phyloP scores from a whole-genome alignment of 73 alveolate species.

The Urostyla sp. region DNA sequence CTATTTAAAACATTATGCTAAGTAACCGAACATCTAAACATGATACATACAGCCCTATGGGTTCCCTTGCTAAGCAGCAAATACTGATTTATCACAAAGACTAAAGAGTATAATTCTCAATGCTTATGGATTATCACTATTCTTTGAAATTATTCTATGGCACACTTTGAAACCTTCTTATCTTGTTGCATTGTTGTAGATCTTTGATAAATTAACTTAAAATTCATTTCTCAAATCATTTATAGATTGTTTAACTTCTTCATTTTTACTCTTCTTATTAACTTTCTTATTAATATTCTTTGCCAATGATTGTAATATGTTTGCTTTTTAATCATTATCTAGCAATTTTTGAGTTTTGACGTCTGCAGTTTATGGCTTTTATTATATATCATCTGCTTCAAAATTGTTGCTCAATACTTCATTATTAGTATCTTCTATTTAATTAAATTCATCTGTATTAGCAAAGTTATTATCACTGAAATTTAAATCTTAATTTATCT shows the following conservation, averaged over 20 bases:
- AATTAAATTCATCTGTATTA: too few relatives aligned
- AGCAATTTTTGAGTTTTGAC: too few relatives aligned
- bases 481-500: too few relatives aligned
- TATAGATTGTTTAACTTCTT: conserved; percentile 18
- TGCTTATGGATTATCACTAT: conserved; percentile 27
- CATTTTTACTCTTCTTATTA: background rate
- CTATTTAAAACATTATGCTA: conserved; percentile 27
- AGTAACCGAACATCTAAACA: conserved; percentile 47
- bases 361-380: too few relatives aligned
- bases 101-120: conserved; percentile 22
- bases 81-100: conserved; percentile 21
- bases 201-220: background rate
- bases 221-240: conserved; percentile 54
- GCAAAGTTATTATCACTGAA: too few relatives aligned
- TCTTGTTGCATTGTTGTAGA: conserved; percentile 43
- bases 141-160: conserved; percentile 15
- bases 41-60: conserved; percentile 47
- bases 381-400: too few relatives aligned
- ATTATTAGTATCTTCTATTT: too few relatives aligned
- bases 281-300: conserved; percentile 25
- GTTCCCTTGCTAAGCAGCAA: conserved; percentile 29
- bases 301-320: conserved; percentile 25
- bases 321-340: too few relatives aligned
- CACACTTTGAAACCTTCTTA: conserved; percentile 21
- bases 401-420: too few relatives aligned